A percentile compares a stretch with the other conserved stretches of the same genome.
Conservation (phyloP, 2,329 filamentous ascomycete species). For the Lachnellula occidentalis region DNA sequence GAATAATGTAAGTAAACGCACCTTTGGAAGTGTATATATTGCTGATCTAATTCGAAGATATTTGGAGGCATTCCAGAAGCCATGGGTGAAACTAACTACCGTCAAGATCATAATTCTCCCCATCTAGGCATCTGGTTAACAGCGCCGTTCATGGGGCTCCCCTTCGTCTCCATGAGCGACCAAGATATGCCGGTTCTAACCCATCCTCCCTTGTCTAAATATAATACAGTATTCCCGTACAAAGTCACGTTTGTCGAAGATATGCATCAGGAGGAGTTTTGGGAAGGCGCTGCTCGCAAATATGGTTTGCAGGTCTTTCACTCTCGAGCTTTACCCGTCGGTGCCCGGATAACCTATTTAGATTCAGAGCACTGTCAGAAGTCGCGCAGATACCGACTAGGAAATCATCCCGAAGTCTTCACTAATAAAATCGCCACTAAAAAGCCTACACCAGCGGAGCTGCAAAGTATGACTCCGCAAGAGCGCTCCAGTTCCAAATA, state of each 20-base stretch:
- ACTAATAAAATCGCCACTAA: neutral
- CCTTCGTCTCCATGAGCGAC: neutral
- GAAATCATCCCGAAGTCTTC: neutral
- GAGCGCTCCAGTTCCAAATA: neutral
- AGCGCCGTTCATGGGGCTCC: neutral
- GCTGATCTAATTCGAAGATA: neutral
- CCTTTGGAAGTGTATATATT: neutral
- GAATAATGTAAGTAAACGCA: conserved; percentile 6
- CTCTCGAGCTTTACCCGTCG: conserved; percentile 7
- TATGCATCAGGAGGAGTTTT: conserved; percentile 20
- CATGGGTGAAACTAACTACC: neutral
- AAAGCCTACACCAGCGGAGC: neutral
- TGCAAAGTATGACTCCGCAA: neutral
- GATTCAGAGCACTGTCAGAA: too few relatives aligned
- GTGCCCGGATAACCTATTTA: neutral
- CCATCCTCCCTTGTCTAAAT: conserved; percentile 1
- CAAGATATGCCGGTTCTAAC: conserved; percentile 2
- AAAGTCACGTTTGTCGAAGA: conserved; percentile 17
- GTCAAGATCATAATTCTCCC: neutral
- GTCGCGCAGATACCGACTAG: too few relatives aligned
- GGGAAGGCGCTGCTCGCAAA: conserved; percentile 8
- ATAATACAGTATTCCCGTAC: conserved; percentile 12
- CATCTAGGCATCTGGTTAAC: neutral
- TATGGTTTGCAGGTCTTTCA: conserved; percentile 13
- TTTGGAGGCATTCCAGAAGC: conserved; percentile 1